Evolutionary conservation across 345 rosid genomes (phyloP).

Genomic region (Diplotaxis tenuifolia): DNA sequence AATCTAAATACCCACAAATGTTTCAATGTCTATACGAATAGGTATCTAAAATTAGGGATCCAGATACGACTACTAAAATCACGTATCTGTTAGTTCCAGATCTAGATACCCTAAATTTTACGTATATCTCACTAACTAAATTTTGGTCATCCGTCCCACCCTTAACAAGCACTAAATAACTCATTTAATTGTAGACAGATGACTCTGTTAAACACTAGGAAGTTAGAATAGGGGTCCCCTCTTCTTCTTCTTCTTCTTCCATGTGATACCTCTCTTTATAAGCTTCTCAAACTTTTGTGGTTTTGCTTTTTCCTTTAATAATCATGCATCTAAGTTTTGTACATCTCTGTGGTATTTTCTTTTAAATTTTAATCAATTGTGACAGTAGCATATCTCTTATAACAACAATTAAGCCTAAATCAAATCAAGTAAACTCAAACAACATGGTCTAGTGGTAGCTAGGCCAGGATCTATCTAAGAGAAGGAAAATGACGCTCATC

Average conservation of each 20-base stretch:
- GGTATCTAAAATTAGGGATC: too few species aligned
- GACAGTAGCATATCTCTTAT: not conserved
- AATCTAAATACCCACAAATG: too few species aligned
- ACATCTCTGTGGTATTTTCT: slow-evolving; percentile 15
- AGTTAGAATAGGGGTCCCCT: slow-evolving; percentile 30
- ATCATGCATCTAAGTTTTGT: slow-evolving; percentile 19
- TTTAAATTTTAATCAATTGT: not conserved
- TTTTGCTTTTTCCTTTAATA: slow-evolving; percentile 14
- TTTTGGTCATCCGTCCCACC: too few species aligned
- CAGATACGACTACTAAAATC: too few species aligned
- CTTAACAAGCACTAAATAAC: slow-evolving; percentile 9
- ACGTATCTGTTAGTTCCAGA: too few species aligned
- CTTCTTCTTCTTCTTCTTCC: slow-evolving; percentile 16
- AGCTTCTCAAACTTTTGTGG: slow-evolving; percentile 24
- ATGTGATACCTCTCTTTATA: slow-evolving; percentile 26
- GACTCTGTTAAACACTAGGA: slow-evolving; percentile 28
- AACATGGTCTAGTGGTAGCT: not conserved
- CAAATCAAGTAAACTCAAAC: not conserved
- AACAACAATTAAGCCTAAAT: not conserved
- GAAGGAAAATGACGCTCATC: not conserved
- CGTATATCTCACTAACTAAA: too few species aligned
- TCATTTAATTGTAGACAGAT: slow-evolving; percentile 14
- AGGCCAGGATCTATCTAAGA: not conserved
- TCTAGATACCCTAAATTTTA: too few species aligned
- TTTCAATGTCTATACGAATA: too few species aligned